Evolutionary conservation across 1,284 basidiomycete genomes (phyloP).

Genomic region (Marasmius fiardii): DNA sequence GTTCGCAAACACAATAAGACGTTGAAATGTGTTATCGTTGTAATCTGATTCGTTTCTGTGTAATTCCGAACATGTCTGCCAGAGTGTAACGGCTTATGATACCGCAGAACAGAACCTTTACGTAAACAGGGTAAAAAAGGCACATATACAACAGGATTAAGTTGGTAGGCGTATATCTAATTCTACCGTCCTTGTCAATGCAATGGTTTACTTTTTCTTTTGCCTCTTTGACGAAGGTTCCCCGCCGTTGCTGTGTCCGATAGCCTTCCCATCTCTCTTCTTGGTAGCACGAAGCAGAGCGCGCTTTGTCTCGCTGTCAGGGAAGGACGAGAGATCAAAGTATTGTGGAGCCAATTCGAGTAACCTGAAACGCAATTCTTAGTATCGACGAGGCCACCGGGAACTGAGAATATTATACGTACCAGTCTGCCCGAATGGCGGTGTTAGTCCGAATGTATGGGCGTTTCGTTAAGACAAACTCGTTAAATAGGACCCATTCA

Average conservation of each 20-base stretch:
- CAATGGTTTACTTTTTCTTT: not conserved
- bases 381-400: not conserved
- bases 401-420: slow-evolving; percentile 21
- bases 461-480: slow-evolving; percentile 91
- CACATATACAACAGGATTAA: not conserved
- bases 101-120: too few species aligned
- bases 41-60: not conserved
- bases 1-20: slow-evolving; percentile 44
- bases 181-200: not conserved
- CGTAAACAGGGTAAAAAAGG: too few species aligned
- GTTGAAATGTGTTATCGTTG: not conserved
- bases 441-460: slow-evolving; percentile 92
- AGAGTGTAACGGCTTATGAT: too few species aligned
- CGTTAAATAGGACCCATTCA: slow-evolving; percentile 98
- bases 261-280: slow-evolving; percentile 25
- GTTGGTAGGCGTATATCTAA: not conserved
- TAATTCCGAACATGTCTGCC: not conserved
- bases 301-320: slow-evolving; percentile 73
- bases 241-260: not conserved
- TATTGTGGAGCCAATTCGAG: slow-evolving; percentile 80
- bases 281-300: slow-evolving; percentile 50
- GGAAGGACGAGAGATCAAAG: slow-evolving; percentile 70
- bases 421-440: slow-evolving; percentile 90
- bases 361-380: slow-evolving; percentile 48
- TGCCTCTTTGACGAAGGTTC: slow-evolving; percentile 1